These are phyloP conservation scores for Lactifluus echinatus DNA, from an alignment of 768 basidiomycete species.

Conservation along the genomic window DNA sequence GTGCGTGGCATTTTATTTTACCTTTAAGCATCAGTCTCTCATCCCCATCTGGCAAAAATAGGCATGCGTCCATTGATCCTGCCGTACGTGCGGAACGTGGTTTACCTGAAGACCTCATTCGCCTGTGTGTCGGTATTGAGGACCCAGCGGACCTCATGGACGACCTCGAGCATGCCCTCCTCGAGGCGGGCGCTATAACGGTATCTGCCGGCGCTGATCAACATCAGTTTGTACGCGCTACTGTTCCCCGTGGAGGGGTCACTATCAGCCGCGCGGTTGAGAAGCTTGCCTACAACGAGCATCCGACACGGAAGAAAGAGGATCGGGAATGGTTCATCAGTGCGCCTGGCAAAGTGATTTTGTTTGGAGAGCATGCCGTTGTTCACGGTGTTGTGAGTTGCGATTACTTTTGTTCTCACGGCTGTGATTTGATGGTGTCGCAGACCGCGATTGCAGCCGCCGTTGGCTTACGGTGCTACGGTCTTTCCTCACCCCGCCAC, in stretches of 20 bases:
- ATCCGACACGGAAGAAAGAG: constrained; percentile 25
- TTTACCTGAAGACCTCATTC: constrained; percentile 96
- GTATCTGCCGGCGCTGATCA: constrained; percentile 40
- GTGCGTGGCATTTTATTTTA: constrained; percentile 45
- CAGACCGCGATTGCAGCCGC: constrained; percentile 93
- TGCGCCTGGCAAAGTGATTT: constrained; percentile 94
- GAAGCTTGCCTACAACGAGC: constrained; percentile 42
- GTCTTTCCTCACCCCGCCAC: constrained; percentile 63
- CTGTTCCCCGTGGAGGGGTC: constrained; percentile 27
- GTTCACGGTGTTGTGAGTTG: constrained; percentile 88
- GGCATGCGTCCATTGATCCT: constrained; percentile 96
- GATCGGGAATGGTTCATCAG: constrained; percentile 77
- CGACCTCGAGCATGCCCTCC: constrained; percentile 87
- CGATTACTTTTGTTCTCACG: constrained; percentile 8
- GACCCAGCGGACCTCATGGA: constrained; percentile 89
- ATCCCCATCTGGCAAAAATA: constrained; percentile 26
- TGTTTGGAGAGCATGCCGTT: constrained; percentile 98
- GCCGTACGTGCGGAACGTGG: constrained; percentile 93
- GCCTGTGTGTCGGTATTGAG: constrained; percentile 97
- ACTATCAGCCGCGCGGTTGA: constrained; percentile 56
- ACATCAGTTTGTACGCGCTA: constrained; percentile 41
- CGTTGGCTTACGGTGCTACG: constrained; percentile 93
- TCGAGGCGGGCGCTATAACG: constrained; percentile 84
- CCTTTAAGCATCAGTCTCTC: constrained; percentile 3
- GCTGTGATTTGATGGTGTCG: constrained; percentile 6